Evolutionary conservation across 2,329 filamentous ascomycete species (phyloP).

Genomic region (Penicillium sp.): DNA sequence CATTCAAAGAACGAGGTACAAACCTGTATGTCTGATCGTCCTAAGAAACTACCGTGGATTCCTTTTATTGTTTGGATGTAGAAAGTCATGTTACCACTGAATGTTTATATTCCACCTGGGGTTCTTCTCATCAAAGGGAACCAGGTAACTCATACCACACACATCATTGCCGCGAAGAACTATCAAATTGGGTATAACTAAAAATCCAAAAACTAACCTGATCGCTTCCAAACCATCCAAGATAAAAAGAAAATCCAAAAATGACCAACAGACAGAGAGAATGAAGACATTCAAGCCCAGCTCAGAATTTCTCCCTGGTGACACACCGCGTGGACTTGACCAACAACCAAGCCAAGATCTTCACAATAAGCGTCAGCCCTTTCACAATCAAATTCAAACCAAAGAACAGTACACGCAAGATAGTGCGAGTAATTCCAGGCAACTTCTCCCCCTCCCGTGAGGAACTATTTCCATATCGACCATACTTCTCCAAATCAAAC

Average conservation of each 20-base stretch:
- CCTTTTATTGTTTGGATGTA: neutral
- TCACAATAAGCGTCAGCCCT: slow-evolving; percentile 38
- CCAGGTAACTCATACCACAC: neutral
- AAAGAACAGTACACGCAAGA: slow-evolving; percentile 40
- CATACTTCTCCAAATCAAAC: slow-evolving; percentile 47
- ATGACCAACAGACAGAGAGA: neutral
- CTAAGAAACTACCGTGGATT: neutral
- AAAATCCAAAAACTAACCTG: neutral
- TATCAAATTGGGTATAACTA: slow-evolving; percentile 14
- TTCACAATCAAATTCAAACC: slow-evolving; percentile 39
- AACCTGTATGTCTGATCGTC: neutral
- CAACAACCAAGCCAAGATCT: slow-evolving; percentile 43
- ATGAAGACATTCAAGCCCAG: slow-evolving; percentile 9
- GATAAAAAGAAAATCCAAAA: neutral
- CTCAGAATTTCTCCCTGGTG: slow-evolving; percentile 44
- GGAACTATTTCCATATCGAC: slow-evolving; percentile 38
- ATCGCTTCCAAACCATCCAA: neutral
- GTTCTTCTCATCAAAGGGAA: neutral
- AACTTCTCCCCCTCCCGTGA: slow-evolving; percentile 41
- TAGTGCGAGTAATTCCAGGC: slow-evolving; percentile 35
- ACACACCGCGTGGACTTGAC: slow-evolving; percentile 40
- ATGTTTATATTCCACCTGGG: no score
- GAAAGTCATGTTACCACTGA: neutral
- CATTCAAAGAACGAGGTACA: no score
- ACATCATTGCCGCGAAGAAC: neutral